Conservation (phyloP, 805 yeast species). For the Metschnikowia continentalis region DNA sequence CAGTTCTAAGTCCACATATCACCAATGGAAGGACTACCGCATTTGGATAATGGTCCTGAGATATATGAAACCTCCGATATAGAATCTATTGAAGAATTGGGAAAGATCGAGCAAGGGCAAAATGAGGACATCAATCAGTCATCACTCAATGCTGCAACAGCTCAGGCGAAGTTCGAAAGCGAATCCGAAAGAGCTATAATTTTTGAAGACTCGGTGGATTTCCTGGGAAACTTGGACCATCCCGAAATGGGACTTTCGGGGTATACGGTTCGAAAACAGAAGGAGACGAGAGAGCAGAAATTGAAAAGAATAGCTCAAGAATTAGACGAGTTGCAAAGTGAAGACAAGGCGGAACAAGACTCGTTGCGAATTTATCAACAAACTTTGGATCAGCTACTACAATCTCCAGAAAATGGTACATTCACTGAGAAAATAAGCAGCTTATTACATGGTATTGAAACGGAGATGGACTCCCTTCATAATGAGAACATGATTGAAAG, state of each 20-base stretch:
- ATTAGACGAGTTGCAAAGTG: conserved; percentile 31
- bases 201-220: conserved; percentile 28
- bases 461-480: neutral
- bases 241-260: conserved; percentile 2
- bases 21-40: conserved; percentile 9
- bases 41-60: conserved; percentile 20
- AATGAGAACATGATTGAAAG: neutral
- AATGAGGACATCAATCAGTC: conserved; percentile 15
- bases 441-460: conserved; percentile 1
- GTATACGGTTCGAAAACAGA: conserved; percentile 8
- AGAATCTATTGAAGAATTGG: conserved; percentile 26
- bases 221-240: conserved; percentile 31
- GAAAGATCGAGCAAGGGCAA: neutral
- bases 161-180: conserved; percentile 21
- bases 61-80: conserved; percentile 47
- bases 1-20: neutral
- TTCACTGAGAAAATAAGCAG: conserved; percentile 2
- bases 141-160: conserved; percentile 11
- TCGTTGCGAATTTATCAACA: conserved; percentile 1
- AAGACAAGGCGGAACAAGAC: conserved; percentile 6
- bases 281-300: conserved; percentile 38
- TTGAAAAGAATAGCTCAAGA: conserved; percentile 37
- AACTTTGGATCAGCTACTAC: conserved; percentile 3
- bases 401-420: conserved; percentile 1
- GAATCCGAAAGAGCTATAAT: conserved; percentile 16